These are phyloP conservation scores for Auricularia cornea DNA, from an alignment of 768 basidiomycete genomes.

Conservation along the genomic window DNA sequence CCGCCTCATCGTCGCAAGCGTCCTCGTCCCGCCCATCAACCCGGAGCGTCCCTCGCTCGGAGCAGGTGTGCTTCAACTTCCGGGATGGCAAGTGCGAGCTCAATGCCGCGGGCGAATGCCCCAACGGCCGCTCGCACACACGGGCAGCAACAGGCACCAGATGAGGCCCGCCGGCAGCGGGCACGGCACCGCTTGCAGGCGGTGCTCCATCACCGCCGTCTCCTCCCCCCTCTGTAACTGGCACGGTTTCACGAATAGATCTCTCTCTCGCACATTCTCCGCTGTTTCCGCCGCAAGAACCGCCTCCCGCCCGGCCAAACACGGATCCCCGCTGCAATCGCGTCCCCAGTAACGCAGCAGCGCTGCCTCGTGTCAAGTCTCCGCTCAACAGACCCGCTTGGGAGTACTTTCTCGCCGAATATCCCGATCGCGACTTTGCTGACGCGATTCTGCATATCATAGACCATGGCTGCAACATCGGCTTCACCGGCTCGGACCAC, in stretches of 20 bases:
- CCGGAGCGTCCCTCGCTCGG: too few species aligned
- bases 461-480: neutral
- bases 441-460: neutral
- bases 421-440: neutral
- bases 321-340: constrained; percentile 2
- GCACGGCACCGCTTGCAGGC: neutral
- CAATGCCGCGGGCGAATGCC: too few species aligned
- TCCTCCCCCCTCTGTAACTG: neutral
- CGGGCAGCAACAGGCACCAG: too few species aligned
- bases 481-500: neutral
- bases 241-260: neutral
- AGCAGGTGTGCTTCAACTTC: too few species aligned
- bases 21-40: neutral
- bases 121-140: too few species aligned
- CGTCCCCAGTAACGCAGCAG: neutral
- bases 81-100: too few species aligned
- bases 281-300: neutral
- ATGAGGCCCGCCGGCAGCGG: neutral
- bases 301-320: neutral
- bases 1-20: neutral
- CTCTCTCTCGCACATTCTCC: neutral
- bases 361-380: neutral
- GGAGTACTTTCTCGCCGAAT: constrained; percentile 1
- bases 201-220: neutral
- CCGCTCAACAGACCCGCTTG: neutral